Evolutionary conservation across 2,329 filamentous ascomycete species (phyloP), one percentile per base, ranked within the genome.

Genomic region (Penicillium sp.): DNA sequence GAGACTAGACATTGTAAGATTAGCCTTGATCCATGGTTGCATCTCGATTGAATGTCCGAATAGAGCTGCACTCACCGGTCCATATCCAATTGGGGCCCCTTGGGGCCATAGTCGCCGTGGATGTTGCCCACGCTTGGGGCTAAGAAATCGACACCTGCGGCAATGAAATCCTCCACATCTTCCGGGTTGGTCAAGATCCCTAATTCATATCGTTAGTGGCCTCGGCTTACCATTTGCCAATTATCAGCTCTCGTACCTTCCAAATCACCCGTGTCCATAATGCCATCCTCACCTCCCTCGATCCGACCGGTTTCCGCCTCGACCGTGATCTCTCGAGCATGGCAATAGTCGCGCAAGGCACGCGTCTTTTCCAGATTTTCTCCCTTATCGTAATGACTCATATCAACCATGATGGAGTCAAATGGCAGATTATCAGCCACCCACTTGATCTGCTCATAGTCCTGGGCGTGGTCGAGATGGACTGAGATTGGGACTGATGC

Each of bases 71-170:
- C 53, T 31, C 42, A 59, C 60, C 57, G 42, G n/a, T 55, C 38
- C 49, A 59, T 57, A 34, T 59, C 60, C n/a, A 59, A 39, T 2
- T 57, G 43, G 7, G 60, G 57, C 3, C 60, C 57, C 25, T 55
- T 42, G 1, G 57, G 38, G 0, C 87, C 87, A 71, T 90, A 90
- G 63, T 86, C 84, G 11, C 88, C 88, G 71, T 91, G 60, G 10
- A 91, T 84, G 68, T 90, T 91, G 7, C 88, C 88, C 73, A 90
- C 89, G 0, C 87, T 87, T 0, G 88, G 88, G 1, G 89, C 89
- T 5, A 91, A 78, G 75, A 87, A 87, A 65, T 90, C 86, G 65
- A 91, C 87, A 0, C 88, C 88, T 6, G 87, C 88, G 1, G 77
- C 81, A 15, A 90, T 81, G 64, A 91, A 91, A 64, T 89, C 84